Evolutionary conservation across 352 stramenopile genomes (phyloP).

Genomic region (Phytophthora sp.): DNA sequence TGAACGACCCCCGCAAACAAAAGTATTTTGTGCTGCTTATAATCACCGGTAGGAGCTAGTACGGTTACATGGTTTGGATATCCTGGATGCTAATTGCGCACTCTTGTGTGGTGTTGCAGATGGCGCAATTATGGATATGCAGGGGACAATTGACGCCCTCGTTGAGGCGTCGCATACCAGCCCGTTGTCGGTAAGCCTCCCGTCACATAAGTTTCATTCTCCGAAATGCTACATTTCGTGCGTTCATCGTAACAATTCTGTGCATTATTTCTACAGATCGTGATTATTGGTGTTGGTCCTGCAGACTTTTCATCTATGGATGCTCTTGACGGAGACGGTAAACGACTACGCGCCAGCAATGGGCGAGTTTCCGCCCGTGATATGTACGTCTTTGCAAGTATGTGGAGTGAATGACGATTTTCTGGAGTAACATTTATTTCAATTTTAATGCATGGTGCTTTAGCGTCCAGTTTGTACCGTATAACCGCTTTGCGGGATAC

Average conservation of each 20-base stretch:
- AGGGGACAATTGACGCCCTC: conserved; percentile 60
- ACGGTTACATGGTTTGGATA: not conserved
- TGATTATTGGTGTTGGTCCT: conserved; percentile 78
- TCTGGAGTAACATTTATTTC: not conserved
- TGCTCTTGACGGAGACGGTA: conserved; percentile 63
- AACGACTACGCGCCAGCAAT: conserved; percentile 48
- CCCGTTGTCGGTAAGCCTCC: conserved; percentile 54
- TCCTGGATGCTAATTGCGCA: not conserved
- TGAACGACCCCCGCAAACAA: conserved; percentile 57
- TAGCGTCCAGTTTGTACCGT: conserved; percentile 75
- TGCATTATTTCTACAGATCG: conserved; percentile 45
- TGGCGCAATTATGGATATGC: conserved; percentile 90
- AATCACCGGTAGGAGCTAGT: conserved; percentile 56
- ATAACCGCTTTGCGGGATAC: conserved; percentile 53
- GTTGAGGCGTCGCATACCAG: conserved; percentile 59
- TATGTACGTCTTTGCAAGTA: conserved; percentile 53
- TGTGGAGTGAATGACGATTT: too few species aligned
- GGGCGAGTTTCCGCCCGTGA: conserved; percentile 51
- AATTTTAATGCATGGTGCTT: conserved; percentile 1
- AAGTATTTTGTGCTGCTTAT: conserved; percentile 91
- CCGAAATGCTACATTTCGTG: too few species aligned
- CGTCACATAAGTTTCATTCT: too few species aligned
- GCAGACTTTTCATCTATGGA: conserved; percentile 79
- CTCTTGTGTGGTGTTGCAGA: conserved; percentile 34
- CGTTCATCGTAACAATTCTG: not conserved